Evolutionary conservation across 2,329 filamentous ascomycete genomes (phyloP), one percentile per base, ranked within the genome.

Genomic region (Sordariomycetes sp.): DNA sequence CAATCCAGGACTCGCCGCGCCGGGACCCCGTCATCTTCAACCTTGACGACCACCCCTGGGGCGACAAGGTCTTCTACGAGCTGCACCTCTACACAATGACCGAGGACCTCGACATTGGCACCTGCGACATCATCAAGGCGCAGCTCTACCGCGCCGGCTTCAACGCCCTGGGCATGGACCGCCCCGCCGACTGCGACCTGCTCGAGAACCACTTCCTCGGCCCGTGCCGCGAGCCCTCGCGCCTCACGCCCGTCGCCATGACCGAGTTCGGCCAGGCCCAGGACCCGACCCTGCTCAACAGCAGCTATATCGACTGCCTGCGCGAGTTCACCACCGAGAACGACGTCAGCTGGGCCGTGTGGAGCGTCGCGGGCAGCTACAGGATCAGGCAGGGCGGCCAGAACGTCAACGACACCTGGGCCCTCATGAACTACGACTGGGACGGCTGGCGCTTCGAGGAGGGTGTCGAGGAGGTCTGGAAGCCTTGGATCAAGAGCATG

Each of bases 141-240:
- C 56, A 54, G 11, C 49, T 72, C 24, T 72, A 68, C 52, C 58
- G 60, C 30, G 63, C 59, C 37, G 67, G 66, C 3, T 69, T 70
- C 55, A 68, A 70, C 40, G 66, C 54, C 30, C 47, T 65, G 40
- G 45, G 55, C 51, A 46, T 67, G 47, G 48, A 54, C 43, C 35
- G 55, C 41, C 48, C 66, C 42, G 3, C 62, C 49, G 55, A 57
- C 45, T 49, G 64, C 57, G 59, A 38, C 3, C 49, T 41, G 23
- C 39, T 65, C 35, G 58, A 62, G 18, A 44, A 48, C 3, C 52
- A 54, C 21, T 24, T 30, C 12, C 34, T 40, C 27, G 40, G 40
- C 2, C 38, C 40, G 12, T 60, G 60, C 15, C 45, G 51, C 11
- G 37, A 48, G 6, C 48, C 57, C 6, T 48, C 51, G 28, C 66